Evolutionary conservation across 2,329 filamentous ascomycete genomes (phyloP).

Genomic region (Aspergillus piperis): DNA sequence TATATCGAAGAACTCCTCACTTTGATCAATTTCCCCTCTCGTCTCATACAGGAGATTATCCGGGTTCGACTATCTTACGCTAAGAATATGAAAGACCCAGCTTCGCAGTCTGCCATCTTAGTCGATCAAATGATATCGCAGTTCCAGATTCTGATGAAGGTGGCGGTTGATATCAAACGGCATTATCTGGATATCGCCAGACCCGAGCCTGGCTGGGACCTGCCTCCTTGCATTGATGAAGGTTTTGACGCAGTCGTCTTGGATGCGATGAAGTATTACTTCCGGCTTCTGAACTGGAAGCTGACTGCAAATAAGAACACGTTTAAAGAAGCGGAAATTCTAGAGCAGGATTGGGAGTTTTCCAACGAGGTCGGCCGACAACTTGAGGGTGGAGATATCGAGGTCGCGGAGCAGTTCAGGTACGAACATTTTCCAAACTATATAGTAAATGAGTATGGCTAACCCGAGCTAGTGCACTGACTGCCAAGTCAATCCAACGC

Average conservation of each 20-base stretch:
- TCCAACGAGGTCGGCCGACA: constrained; percentile 90
- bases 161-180: constrained; percentile 89
- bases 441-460: constrained; percentile 19
- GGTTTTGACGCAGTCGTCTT: constrained; percentile 90
- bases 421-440: constrained; percentile 25
- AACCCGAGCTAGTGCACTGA: constrained; percentile 64
- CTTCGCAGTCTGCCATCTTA: constrained; percentile 88
- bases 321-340: constrained; percentile 96
- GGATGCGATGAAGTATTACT: constrained; percentile 95
- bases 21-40: constrained; percentile 94
- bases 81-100: constrained; percentile 91
- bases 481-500: constrained; percentile 86
- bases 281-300: constrained; percentile 98
- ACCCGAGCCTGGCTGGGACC: constrained; percentile 88
- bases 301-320: constrained; percentile 97
- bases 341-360: constrained; percentile 98
- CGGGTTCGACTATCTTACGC: constrained; percentile 87
- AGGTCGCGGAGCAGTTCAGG: constrained; percentile 97
- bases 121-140: constrained; percentile 97
- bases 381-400: constrained; percentile 89
- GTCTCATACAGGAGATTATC: constrained; percentile 95
- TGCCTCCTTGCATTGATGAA: constrained; percentile 95
- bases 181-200: constrained; percentile 82
- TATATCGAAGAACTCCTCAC: constrained; percentile 97
- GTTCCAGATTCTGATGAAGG: constrained; percentile 87